Evolutionary conservation across 345 rosid species (phyloP).

Genomic region (Camelina neglecta): DNA sequence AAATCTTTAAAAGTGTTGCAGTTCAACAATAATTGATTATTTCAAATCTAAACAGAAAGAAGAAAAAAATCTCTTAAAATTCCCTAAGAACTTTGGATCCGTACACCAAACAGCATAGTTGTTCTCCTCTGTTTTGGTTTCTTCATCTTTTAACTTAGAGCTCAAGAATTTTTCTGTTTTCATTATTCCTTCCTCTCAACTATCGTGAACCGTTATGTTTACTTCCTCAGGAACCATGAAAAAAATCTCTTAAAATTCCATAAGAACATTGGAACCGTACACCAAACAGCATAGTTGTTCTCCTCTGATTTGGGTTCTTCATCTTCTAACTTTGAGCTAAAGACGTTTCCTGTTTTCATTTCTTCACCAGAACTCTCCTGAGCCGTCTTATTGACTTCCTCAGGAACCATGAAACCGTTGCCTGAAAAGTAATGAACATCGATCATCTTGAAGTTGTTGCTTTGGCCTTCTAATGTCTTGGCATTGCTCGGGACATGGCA

Average conservation of each 20-base stretch:
- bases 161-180: background rate
- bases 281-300: constrained; percentile 55
- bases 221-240: constrained; percentile 5
- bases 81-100: too few relatives aligned
- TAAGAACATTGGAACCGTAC: constrained; percentile 44
- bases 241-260: background rate
- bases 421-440: constrained; percentile 42
- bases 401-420: background rate
- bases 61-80: too few relatives aligned
- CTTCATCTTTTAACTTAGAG: constrained; percentile 29
- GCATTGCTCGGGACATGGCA: constrained; percentile 40
- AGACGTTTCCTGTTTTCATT: background rate
- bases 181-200: background rate
- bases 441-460: constrained; percentile 45
- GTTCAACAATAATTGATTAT: too few relatives aligned
- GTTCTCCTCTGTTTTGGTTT: constrained; percentile 27
- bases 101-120: constrained; percentile 59
- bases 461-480: constrained; percentile 26
- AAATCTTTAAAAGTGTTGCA: too few relatives aligned
- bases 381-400: background rate
- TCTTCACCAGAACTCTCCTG: too few relatives aligned
- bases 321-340: constrained; percentile 30
- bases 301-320: constrained; percentile 35
- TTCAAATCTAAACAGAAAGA: too few relatives aligned
- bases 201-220: background rate